phyloP scores from a whole-genome alignment of 768 basidiomycete species.

The Boletus rubroflammeus region DNA sequence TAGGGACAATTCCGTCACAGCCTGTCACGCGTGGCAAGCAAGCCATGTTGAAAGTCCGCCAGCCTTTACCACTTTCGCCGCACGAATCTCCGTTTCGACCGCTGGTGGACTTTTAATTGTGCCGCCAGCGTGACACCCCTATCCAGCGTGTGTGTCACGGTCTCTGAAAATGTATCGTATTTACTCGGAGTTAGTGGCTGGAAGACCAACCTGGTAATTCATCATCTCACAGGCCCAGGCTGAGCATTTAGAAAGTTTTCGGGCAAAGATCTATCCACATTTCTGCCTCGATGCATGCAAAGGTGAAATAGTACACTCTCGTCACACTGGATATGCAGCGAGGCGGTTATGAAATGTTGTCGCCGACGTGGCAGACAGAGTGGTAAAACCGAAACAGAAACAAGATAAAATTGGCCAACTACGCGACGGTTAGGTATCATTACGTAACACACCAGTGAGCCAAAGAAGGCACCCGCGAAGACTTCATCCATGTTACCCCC shows the following conservation, averaged over 20 bases:
- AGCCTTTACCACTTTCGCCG: background rate
- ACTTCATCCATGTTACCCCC: slow-evolving; percentile 14
- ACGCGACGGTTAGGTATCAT: slow-evolving; percentile 15
- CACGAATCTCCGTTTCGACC: background rate
- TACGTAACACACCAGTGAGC: slow-evolving; percentile 23
- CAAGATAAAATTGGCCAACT: background rate
- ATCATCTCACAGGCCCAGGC: background rate
- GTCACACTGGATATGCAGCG: too few species aligned
- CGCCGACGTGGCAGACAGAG: slow-evolving; percentile 8
- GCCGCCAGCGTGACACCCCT: background rate
- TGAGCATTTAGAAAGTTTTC: background rate
- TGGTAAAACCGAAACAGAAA: slow-evolving; percentile 1
- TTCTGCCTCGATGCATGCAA: background rate
- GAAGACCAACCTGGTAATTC: background rate
- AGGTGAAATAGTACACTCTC: background rate
- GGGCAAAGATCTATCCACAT: background rate
- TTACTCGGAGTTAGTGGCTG: background rate
- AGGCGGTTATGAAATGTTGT: slow-evolving; percentile 10
- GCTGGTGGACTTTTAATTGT: background rate
- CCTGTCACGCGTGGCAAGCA: background rate
- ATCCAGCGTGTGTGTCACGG: background rate
- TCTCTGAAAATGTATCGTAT: background rate
- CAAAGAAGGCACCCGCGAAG: slow-evolving; percentile 10
- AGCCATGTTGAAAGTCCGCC: background rate
- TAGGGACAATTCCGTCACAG: background rate